Evolutionary conservation across 73 alveolate genomes (phyloP), one percentile per base, ranked within the genome.

Genomic region (Paramecium pentaurelia): DNA sequence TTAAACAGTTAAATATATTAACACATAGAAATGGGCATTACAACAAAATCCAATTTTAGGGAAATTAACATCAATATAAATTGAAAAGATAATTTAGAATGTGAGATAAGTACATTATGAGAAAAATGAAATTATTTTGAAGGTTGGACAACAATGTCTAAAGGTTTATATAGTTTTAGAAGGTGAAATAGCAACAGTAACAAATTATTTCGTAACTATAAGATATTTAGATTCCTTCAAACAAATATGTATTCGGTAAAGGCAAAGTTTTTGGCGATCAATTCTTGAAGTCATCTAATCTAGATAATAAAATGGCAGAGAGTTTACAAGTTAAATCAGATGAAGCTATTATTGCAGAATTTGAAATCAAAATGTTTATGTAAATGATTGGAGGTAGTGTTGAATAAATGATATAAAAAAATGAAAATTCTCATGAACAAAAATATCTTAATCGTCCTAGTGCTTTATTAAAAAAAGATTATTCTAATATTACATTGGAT

Each of bases 11-110:
- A 86, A 68, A 22, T 75, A 93, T 36, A 64, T 73, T 73, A 93
- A 93, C 60, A 73, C 87, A 12, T 22, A 90, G 22, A 90, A 75
- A 38, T 86, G 93, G 95, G 95, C 96, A 2, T 45, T 93, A 14
- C 60, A 93, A 40, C 18, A 83, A 51, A 42, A 85, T 40, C 68
- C 92, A 34, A 51, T 77, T 8, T 73, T 93, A 28, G 49, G 80
- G 28, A 83, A 88, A 27, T 38, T 93, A 45, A 88, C 94, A 14
- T 36, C 84, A 45, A 86, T 86, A 20, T 54, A 93, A 28, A 71
- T 68, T 27, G 95, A 71, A n/a, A 86, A 88, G 84, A 92, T 92
- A 1, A 34, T 89, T 28, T 64, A 71, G 37, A 40, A 42, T 40
- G 54, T 44, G 11, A 14, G 88, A 44, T 30, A 71, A 18, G 86